Conservation (phyloP, 164 flowering plant species). For the Santalum album region DNA sequence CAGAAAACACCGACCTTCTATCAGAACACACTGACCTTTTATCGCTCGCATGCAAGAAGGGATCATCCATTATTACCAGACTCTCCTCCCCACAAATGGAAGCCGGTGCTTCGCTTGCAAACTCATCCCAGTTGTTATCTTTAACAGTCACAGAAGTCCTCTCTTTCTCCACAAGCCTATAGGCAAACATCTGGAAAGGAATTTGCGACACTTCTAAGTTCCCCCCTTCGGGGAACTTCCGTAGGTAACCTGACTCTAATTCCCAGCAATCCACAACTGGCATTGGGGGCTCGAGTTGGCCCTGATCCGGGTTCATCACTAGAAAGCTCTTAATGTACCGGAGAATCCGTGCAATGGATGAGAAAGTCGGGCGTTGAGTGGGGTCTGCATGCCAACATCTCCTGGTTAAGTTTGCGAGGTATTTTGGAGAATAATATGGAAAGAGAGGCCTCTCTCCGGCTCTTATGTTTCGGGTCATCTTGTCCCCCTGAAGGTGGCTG, state of each 20-base stretch:
- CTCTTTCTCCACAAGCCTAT: slow-evolving; percentile 56
- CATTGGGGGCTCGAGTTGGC: slow-evolving; percentile 36
- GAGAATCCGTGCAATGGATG: slow-evolving; percentile 68
- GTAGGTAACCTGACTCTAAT: slow-evolving; percentile 40
- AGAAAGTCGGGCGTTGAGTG: slow-evolving; percentile 57
- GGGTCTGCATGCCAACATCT: slow-evolving; percentile 86
- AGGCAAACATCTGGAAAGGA: slow-evolving; percentile 82
- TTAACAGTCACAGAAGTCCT: slow-evolving; percentile 20
- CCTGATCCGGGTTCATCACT: slow-evolving; percentile 51
- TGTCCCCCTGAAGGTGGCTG: slow-evolving; percentile 83
- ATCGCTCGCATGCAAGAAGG: slow-evolving; percentile 11
- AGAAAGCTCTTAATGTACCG: slow-evolving; percentile 65
- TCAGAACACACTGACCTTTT: slow-evolving; percentile 6
- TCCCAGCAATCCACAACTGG: slow-evolving; percentile 62
- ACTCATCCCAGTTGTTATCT: slow-evolving; percentile 14
- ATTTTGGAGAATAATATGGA: slow-evolving; percentile 65
- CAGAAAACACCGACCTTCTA: slow-evolving; percentile 14
- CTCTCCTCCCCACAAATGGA: slow-evolving; percentile 45
- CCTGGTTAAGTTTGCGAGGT: slow-evolving; percentile 52
- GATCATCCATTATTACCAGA: slow-evolving; percentile 27
- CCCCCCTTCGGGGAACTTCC: slow-evolving; percentile 27
- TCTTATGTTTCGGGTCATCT: slow-evolving; percentile 65
- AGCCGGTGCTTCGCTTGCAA: slow-evolving; percentile 20
- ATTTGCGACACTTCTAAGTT: slow-evolving; percentile 40
- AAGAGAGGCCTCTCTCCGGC: slow-evolving; percentile 92